Percentiles rank a stretch among this genome's conserved stretches.
Conservation (phyloP, 1,284 basidiomycete genomes). For the Malassezia sp. region DNA sequence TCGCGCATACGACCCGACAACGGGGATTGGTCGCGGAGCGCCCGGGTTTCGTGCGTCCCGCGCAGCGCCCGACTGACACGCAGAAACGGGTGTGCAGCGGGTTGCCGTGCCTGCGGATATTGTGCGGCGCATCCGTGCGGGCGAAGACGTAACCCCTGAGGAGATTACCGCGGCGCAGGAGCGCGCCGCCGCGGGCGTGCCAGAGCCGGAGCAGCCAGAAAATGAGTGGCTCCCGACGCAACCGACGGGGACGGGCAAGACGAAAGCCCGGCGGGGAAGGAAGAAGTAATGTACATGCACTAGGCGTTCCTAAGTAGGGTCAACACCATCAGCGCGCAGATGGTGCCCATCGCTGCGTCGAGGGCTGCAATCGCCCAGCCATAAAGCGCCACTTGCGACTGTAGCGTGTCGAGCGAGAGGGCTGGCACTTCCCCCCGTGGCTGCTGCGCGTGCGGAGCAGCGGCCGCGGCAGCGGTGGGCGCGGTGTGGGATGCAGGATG, state of each 20-base stretch:
- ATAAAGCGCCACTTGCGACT: too few relatives aligned
- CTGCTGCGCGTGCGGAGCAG: too few relatives aligned
- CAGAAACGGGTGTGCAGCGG: slow-evolving; percentile 24
- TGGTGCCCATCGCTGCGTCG: slow-evolving; percentile 6
- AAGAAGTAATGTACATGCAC: slow-evolving; percentile 3
- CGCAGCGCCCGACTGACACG: not conserved
- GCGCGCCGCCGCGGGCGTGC: slow-evolving; percentile 7
- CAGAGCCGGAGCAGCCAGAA: not conserved
- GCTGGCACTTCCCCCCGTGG: too few relatives aligned
- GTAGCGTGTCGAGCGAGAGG: too few relatives aligned
- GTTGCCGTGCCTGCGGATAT: slow-evolving; percentile 25
- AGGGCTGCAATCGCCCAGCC: too few relatives aligned
- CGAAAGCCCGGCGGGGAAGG: not conserved
- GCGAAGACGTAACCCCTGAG: slow-evolving; percentile 28
- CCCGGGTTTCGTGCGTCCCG: slow-evolving; percentile 27
- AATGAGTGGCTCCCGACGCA: slow-evolving; percentile 19
- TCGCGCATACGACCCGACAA: slow-evolving; percentile 25
- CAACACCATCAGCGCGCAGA: slow-evolving; percentile 9
- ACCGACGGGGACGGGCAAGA: not conserved
- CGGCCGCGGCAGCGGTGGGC: too few relatives aligned
- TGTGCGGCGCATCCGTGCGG: slow-evolving; percentile 26
- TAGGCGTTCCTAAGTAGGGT: slow-evolving; percentile 9
- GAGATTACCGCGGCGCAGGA: slow-evolving; percentile 26
- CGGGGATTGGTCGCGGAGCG: slow-evolving; percentile 28
- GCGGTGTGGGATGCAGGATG: too few relatives aligned